Base-by-base conservation (phyloP, 2,329 filamentous ascomycete genomes). In the Pseudogymnoascus sp. region DNA sequence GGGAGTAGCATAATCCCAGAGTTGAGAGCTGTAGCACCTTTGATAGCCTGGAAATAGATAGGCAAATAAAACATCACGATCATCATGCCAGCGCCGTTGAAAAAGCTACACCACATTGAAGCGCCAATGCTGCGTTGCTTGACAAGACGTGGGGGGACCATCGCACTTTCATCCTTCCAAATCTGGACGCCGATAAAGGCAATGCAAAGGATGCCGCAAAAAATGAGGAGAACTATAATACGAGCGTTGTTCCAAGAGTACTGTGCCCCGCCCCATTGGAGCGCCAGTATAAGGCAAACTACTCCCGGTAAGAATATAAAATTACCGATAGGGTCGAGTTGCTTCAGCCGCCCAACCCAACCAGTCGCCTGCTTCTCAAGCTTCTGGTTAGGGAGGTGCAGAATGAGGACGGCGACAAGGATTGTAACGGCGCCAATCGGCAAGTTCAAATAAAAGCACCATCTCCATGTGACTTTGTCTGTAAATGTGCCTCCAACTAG, bases 1-100 rank as follows among this genome's bases (percentile, higher is more conserved):
- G 74, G 73, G n/a, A 75, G 67, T 31, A 73, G 71, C 59, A 72
- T 67, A 60, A 75, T 69, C 38, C 73, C 70, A 25, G 72, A 70
- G 56, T 72, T 80, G 77, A 74, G 68, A 2, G 66, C 63, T 1
- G 75, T 74, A 28, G 75, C 73, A 11, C 72, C 74, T 50, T 76
- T 75, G 64, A 79, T 75, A 5, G 75, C 76, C 61, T 80, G 77
- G 68, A 79, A 79, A 72, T 74, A 79, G 63, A 79, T 76, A 0
- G 78, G 77, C 0, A 79, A 62, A 63, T 75, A 77, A 63, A 75
- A 78, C n/a, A 77, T 33, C 35, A 70, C 65, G 63, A 70, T 59
- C 63, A 72, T 67, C 63, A 72, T 70, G 4, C 66, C 68, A 47
- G 67, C 64, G 33, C 66, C 62, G 47, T 78, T 69, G 63, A 71